Conservation (phyloP, 1,139 yeast genomes). For the Blastobotrys proliferans region DNA sequence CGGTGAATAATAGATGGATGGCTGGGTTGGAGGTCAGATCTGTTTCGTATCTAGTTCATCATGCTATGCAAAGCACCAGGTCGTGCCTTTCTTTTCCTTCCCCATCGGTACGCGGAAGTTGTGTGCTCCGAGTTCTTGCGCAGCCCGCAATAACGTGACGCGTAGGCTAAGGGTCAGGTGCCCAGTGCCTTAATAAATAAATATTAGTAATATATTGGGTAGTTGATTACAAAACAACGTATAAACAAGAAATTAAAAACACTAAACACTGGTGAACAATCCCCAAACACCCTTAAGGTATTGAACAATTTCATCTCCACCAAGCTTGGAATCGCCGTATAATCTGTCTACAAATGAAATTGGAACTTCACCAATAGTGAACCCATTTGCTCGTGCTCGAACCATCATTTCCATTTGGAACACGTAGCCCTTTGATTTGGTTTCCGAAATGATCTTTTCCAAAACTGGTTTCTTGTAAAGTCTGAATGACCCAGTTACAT, state of each 20-base stretch:
- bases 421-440: constrained; percentile 76
- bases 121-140: no score
- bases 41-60: no score
- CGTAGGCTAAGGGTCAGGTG: no score
- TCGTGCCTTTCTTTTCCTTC: no score
- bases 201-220: no score
- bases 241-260: constrained; percentile 5
- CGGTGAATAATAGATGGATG: no score
- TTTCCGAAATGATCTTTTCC: constrained; percentile 61
- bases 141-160: no score
- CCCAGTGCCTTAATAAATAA: no score
- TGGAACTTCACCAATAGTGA: constrained; percentile 75
- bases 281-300: constrained; percentile 74
- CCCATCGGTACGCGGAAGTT: no score
- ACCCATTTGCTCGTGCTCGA: constrained; percentile 68
- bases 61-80: no score
- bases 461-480: constrained; percentile 69
- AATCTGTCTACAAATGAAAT: constrained; percentile 76
- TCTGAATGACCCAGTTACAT: constrained; percentile 76
- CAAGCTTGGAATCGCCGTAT: constrained; percentile 76
- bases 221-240: no score
- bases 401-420: constrained; percentile 93
- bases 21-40: no score
- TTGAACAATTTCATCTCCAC: constrained; percentile 78
- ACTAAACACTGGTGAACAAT: constrained; percentile 58